A percentile compares a stretch with the other conserved stretches of the same genome.
These are phyloP conservation scores for Penicillium expansum DNA, from an alignment of 2,329 filamentous ascomycete genomes.

Conservation along the genomic window DNA sequence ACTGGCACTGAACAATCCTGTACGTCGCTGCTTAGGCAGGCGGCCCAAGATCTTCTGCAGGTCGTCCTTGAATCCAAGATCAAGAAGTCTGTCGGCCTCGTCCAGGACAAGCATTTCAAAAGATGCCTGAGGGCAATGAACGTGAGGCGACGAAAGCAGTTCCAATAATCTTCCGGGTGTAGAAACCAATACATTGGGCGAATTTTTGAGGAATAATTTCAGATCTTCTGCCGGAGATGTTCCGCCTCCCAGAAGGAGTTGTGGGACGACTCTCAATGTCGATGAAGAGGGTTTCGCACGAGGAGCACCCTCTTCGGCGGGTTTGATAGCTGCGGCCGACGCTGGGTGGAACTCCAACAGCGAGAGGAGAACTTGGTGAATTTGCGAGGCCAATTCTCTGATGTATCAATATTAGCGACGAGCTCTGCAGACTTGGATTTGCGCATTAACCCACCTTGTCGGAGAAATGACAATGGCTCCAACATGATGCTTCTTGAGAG, in stretches of 20 bases:
- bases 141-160: constrained; percentile 78
- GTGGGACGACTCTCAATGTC: constrained; percentile 68
- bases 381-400: constrained; percentile 87
- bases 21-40: constrained; percentile 88
- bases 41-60: constrained; percentile 79
- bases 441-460: constrained; percentile 52
- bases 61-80: constrained; percentile 91
- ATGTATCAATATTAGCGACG: not conserved
- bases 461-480: constrained; percentile 89
- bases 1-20: constrained; percentile 89
- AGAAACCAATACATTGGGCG: constrained; percentile 83
- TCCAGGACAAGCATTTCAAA: constrained; percentile 93
- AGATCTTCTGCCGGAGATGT: constrained; percentile 82
- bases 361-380: constrained; percentile 73
- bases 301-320: constrained; percentile 43
- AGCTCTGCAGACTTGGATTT: not conserved
- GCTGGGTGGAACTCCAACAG: constrained; percentile 79
- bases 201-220: constrained; percentile 75
- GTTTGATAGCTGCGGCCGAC: constrained; percentile 56
- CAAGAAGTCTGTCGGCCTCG: constrained; percentile 87
- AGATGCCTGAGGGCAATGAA: constrained; percentile 80
- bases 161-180: constrained; percentile 89
- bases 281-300: constrained; percentile 44
- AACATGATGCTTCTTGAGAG: constrained; percentile 84
- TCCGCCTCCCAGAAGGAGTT: constrained; percentile 82